phyloP scores from a whole-genome alignment of 305 asterid genomes.

The Petunia hybrid region DNA sequence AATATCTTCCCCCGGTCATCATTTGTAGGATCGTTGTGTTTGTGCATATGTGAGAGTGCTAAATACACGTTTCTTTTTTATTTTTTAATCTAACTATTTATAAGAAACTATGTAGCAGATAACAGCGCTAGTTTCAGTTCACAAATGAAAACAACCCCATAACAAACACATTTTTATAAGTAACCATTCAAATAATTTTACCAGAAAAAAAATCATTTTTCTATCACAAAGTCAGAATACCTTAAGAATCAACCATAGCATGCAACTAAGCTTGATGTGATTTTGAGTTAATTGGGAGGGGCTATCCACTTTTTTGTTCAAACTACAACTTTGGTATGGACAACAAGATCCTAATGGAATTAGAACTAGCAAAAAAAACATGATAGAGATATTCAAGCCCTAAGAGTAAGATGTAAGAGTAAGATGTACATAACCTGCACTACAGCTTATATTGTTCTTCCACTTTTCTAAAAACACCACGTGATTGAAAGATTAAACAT shows the following conservation, averaged over 20 bases:
- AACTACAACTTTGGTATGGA: background rate
- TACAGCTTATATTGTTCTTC: background rate
- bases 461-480: background rate
- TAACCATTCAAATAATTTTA: background rate
- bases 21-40: background rate
- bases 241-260: background rate
- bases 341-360: slow-evolving; percentile 18
- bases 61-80: background rate
- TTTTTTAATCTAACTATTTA: too few species aligned
- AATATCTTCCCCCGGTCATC: background rate
- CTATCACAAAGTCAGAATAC: background rate
- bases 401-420: background rate
- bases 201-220: background rate
- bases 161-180: background rate
- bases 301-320: background rate
- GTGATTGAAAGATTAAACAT: slow-evolving; percentile 11
- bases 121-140: background rate
- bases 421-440: slow-evolving; percentile 23
- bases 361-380: background rate
- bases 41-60: background rate
- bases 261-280: background rate
- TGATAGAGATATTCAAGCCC: background rate
- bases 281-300: background rate
- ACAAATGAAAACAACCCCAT: too few species aligned
- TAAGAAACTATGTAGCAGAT: background rate